phyloP scores from a whole-genome alignment of 2,329 filamentous ascomycete genomes.

The Chaetomium sp. region DNA sequence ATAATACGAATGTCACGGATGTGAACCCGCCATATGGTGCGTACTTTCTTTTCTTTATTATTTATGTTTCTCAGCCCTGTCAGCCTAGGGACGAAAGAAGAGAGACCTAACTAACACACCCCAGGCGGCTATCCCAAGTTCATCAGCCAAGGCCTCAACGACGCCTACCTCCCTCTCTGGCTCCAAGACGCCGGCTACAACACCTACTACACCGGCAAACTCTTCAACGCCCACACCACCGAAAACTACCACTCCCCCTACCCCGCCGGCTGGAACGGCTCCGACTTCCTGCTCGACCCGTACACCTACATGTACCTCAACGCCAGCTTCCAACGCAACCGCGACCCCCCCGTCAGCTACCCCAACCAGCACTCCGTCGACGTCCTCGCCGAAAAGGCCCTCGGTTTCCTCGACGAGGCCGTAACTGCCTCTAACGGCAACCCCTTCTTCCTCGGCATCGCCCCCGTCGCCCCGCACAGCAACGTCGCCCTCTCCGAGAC shows the following conservation, averaged over 20 bases:
- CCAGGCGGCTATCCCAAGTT: conserved; percentile 44
- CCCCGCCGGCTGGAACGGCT: conserved; percentile 50
- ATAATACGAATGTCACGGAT: conserved; percentile 57
- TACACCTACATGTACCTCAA: conserved; percentile 64
- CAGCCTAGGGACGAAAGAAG: background rate
- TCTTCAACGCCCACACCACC: conserved; percentile 45
- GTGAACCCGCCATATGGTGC: conserved; percentile 24
- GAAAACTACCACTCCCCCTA: conserved; percentile 46
- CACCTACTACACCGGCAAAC: conserved; percentile 50
- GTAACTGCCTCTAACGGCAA: background rate
- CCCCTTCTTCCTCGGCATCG: conserved; percentile 55
- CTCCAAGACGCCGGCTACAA: conserved; percentile 45
- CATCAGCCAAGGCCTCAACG: conserved; percentile 42
- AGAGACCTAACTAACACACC: background rate
- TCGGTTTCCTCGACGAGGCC: conserved; percentile 21
- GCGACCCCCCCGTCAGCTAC: conserved; percentile 36
- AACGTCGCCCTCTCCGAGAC: conserved; percentile 28
- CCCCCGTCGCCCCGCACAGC: conserved; percentile 55
- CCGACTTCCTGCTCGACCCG: conserved; percentile 55
- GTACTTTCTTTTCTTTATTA: background rate
- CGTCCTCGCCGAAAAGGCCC: conserved; percentile 22
- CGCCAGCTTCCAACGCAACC: conserved; percentile 55
- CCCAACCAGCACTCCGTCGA: conserved; percentile 23
- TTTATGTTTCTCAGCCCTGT: background rate
- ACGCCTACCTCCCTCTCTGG: conserved; percentile 45